Evolutionary conservation across 306 rosid species (phyloP), one percentile per base, ranked within the genome.

Genomic region (Fragaria ananassa): DNA sequence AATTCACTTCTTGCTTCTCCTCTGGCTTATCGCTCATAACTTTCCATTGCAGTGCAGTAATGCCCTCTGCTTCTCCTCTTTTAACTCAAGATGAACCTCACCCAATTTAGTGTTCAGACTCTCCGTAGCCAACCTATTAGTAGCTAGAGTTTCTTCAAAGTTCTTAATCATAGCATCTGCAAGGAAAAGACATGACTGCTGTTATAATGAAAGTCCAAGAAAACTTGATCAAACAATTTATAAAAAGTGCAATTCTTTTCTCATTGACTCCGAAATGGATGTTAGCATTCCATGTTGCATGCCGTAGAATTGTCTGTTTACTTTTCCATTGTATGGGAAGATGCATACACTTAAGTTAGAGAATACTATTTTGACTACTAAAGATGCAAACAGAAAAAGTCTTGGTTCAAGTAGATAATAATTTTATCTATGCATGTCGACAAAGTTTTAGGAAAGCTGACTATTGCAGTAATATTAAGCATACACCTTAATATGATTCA

Each of bases 21-120:
- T 87, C 92, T 69, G 89, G 89, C 73, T 91, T 89, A 87, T 92
- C 92, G 50, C 96, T 82, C 98, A 96, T 95, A 82, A 92, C 98
- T 88, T 85, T 91, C 99, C 98, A 92, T 86, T 91, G 97, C 93
- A 96, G 77, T 96, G 93, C 89, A 96, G 81, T 79, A 96, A 85
- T 72, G 98, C 92, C 83, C 90, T 91, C 86, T 96, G 98, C 86
- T 89, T 87, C 68, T 96, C 97, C 89, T 96, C 99, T 71, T 88
- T 79, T 68, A 87, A 75, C 78, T 87, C 90, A 78, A 79, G 82
- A 25, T 78, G 87, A 76, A 82, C 82, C 86, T 85, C 91, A 66
- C 68, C 87, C 88, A 91, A 71, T 79, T 81, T 87, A 72, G 86
- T 76, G 81, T 85, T 88, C 86, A 95, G 76, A 77, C 75, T 87